Evolutionary conservation across 192 early-diverging fungal genomes (phyloP).

Genomic region (Backusella mclennaniae): DNA sequence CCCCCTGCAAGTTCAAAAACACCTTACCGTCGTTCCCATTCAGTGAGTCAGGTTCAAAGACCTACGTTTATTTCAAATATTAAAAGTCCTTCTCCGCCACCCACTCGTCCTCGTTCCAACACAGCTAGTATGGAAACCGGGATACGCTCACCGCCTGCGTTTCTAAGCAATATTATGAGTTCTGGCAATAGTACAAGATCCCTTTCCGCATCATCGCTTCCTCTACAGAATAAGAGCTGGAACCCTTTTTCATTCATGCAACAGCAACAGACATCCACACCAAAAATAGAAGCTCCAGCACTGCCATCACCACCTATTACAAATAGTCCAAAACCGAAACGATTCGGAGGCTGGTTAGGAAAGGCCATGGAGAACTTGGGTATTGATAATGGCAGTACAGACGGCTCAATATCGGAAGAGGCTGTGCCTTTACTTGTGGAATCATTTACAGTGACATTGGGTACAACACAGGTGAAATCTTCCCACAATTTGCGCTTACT

Average conservation of each 20-base stretch:
- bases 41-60: constrained; percentile 10
- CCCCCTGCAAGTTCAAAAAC: neutral
- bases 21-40: constrained; percentile 13
- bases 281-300: neutral
- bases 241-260: constrained; percentile 53
- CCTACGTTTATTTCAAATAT: constrained; percentile 10
- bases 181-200: neutral
- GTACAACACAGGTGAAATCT: constrained; percentile 66
- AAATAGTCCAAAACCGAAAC: constrained; percentile 42
- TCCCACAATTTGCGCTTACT: constrained; percentile 68
- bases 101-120: neutral
- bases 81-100: neutral
- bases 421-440: constrained; percentile 55
- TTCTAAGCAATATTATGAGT: neutral
- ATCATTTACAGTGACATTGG: constrained; percentile 68
- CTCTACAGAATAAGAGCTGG: constrained; percentile 30
- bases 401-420: constrained; percentile 13
- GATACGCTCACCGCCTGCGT: neutral
- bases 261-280: constrained; percentile 37
- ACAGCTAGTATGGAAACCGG: neutral
- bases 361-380: constrained; percentile 67
- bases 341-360: constrained; percentile 53
- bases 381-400: constrained; percentile 50
- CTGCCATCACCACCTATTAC: constrained; percentile 18
- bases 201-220: neutral